Conservation (phyloP, 805 yeast genomes). For the Naumovozyma castellii region DNA sequence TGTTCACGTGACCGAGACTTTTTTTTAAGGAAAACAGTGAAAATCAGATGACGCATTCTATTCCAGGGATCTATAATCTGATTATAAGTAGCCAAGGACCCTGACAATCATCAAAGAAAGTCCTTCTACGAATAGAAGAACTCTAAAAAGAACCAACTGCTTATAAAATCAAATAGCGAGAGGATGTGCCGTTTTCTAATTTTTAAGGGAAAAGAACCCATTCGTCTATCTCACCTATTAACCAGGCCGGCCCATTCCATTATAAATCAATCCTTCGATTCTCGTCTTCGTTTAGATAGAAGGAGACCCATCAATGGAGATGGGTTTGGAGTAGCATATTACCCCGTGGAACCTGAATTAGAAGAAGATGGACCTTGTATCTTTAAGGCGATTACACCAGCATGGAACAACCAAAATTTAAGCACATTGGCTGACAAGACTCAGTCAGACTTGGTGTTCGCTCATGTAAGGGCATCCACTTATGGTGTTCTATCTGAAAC, state of each 20-base stretch:
- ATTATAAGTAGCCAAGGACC: too few species aligned
- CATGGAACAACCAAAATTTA: slow-evolving; percentile 92
- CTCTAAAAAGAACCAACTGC: too few species aligned
- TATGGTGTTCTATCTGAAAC: slow-evolving; percentile 91
- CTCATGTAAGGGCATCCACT: slow-evolving; percentile 93
- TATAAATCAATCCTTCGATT: slow-evolving; percentile 90
- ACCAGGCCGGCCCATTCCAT: slow-evolving; percentile 96
- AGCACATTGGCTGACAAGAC: slow-evolving; percentile 84
- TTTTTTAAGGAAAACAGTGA: too few species aligned
- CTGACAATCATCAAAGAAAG: too few species aligned
- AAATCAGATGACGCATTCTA: too few species aligned
- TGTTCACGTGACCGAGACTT: too few species aligned
- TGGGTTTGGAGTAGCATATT: slow-evolving; percentile 96
- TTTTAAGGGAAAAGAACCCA: slow-evolving; percentile 84
- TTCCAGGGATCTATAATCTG: too few species aligned
- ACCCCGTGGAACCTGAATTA: slow-evolving; percentile 48
- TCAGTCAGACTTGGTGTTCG: slow-evolving; percentile 74
- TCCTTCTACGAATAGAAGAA: too few species aligned
- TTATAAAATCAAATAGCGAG: neutral
- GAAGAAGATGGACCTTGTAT: slow-evolving; percentile 72
- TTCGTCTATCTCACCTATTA: slow-evolving; percentile 72
- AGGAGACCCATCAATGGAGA: slow-evolving; percentile 94
- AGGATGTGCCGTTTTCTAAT: slow-evolving; percentile 90
- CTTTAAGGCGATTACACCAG: slow-evolving; percentile 93
- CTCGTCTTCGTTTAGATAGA: slow-evolving; percentile 75